Evolutionary conservation across 106 monocot species (phyloP).

Genomic region (Agapanthus africanus): DNA sequence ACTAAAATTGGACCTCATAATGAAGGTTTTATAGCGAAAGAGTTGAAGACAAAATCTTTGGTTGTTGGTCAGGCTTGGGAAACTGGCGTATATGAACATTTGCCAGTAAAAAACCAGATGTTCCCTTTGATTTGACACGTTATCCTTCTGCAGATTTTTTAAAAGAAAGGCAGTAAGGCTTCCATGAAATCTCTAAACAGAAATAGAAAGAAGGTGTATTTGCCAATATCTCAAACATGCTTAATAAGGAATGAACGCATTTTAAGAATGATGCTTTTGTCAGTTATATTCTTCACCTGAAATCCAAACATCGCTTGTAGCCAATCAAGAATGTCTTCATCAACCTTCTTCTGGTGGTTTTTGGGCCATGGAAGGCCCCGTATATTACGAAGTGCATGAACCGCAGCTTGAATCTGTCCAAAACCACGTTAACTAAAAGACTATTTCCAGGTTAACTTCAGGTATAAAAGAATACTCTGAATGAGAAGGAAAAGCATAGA

Average conservation of each 20-base stretch:
- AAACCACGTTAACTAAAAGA: too few species aligned
- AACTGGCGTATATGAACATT: conserved; percentile 89
- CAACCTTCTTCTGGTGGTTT: conserved; percentile 45
- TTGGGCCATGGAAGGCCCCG: conserved; percentile 90
- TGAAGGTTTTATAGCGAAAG: conserved; percentile 6
- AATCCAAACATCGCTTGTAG: conserved; percentile 86
- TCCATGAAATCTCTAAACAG: too few species aligned
- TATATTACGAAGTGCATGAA: conserved; percentile 68
- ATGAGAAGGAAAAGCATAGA: conserved; percentile 8
- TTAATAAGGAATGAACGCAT: too few species aligned
- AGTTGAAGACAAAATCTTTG: conserved; percentile 42
- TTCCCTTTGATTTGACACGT: conserved; percentile 94
- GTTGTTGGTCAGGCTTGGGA: conserved; percentile 71
- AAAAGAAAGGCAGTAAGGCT: too few species aligned
- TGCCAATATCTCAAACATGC: too few species aligned
- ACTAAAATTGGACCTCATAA: neutral
- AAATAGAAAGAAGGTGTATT: too few species aligned
- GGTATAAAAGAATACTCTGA: too few species aligned
- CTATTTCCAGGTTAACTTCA: too few species aligned
- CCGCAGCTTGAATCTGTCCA: conserved; percentile 86
- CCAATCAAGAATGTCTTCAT: conserved; percentile 84
- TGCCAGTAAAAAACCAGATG: conserved; percentile 83
- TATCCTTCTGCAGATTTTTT: conserved; percentile 81
- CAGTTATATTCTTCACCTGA: conserved; percentile 42
- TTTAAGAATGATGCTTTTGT: neutral